Base-by-base conservation (phyloP, 2,329 filamentous ascomycete genomes). In the Monosporascus sp. region DNA sequence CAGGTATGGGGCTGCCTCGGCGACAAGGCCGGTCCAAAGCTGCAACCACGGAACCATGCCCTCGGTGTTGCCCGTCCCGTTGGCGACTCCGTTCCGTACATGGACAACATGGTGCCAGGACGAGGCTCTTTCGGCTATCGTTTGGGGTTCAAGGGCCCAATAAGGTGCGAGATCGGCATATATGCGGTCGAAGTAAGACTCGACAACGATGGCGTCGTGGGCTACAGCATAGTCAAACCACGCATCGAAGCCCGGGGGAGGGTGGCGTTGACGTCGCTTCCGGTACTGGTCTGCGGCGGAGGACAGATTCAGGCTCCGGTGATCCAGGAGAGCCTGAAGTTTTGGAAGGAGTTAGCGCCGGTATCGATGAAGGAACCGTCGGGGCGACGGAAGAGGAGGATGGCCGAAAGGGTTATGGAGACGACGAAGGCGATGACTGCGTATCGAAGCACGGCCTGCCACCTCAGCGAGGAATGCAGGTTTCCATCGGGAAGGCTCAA, bases 171-270 rank as follows among this genome's bases (percentile, higher is more conserved):
- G 62, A 62, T 87, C 83, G 57, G 83, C 77, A 70, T 84, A 82
- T 53, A 86, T 82, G 54, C 82, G 81, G 62, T 85, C 80, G 68
- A 84, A 86, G 61, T 82, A 86, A 51, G 83, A 78, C 61, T 86
- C 83, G 39, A 86, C 73, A 9, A 85, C 72, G 52, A 85, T 67
- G n/a, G 80, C 77, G 37, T 81, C 70, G 44, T 72, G 72, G 25
- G 77, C 71, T 20, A 69, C 60, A 7, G 83, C 82, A 52, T 80
- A 81, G 35, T 72, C 67, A 59, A 81, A 77, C 83, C 83, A 86
- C 47, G 74, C 69, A 55, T 82, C 76, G 61, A 87, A 87, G n/a
- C 80, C 80, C 0, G 83, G 83, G 3, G 83, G 83, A 2, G 82
- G 83, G 60, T 86, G 80, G 24, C 82, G 74, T 22, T 81, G 81